Conservation (phyloP, 306 rosid species). For the Cucumis melo region DNA sequence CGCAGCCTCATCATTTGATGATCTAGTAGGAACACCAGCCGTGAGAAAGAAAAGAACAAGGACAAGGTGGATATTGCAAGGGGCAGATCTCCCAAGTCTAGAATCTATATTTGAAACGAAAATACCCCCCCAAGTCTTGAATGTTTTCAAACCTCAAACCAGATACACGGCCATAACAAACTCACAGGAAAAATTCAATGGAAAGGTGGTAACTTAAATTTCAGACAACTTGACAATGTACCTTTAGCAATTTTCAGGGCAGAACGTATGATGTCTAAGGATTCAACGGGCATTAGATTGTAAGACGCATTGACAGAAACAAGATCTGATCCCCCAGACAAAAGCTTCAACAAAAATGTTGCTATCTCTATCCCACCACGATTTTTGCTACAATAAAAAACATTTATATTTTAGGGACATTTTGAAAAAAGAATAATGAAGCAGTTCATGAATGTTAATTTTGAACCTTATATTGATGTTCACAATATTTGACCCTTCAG, state of each 20-base stretch:
- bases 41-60: not conserved
- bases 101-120: not conserved
- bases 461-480: constrained; percentile 64
- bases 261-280: constrained; percentile 35
- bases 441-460: constrained; percentile 10
- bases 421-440: constrained; percentile 10
- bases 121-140: not conserved
- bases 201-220: not conserved
- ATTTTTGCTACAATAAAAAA: constrained; percentile 43
- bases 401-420: not conserved
- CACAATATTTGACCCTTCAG: constrained; percentile 37
- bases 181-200: not conserved
- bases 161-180: not conserved
- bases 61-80: not conserved
- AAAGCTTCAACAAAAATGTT: constrained; percentile 44
- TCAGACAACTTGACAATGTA: constrained; percentile 5
- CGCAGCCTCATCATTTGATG: not conserved
- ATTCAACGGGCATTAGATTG: constrained; percentile 60
- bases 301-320: constrained; percentile 50
- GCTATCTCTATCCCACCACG: constrained; percentile 72
- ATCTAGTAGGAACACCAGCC: not conserved
- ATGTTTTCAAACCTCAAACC: not conserved
- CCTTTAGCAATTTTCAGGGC: constrained; percentile 58
- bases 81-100: not conserved
- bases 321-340: constrained; percentile 48